A percentile compares a stretch with the other conserved stretches of the same genome.
Evolutionary conservation across 1,139 yeast species (phyloP).

Genomic region (Blastobotrys buckinghamii): DNA sequence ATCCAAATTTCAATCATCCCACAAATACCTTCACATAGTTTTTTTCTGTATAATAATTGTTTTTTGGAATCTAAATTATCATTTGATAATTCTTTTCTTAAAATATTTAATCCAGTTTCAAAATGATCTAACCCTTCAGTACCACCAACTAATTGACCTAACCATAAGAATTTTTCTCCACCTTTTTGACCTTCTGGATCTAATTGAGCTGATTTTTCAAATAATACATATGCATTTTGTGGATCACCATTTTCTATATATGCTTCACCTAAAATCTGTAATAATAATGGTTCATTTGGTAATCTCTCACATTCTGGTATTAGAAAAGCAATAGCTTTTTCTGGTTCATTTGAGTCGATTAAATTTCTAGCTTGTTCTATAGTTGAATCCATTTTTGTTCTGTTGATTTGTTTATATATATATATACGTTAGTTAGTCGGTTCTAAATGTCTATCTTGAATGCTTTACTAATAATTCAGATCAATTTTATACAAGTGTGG

Average conservation of each 20-base stretch:
- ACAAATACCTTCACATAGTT: conserved; percentile 68
- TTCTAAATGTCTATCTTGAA: no score
- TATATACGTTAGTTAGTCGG: no score
- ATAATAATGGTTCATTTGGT: conserved; percentile 12
- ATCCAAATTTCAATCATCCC: conserved; percentile 95
- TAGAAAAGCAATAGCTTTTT: conserved; percentile 19
- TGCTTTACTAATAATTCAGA: no score
- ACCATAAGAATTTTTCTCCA: conserved; percentile 74
- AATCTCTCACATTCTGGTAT: conserved; percentile 11
- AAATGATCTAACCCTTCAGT: conserved; percentile 62
- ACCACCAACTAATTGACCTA: conserved; percentile 91
- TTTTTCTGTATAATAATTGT: conserved; percentile 36
- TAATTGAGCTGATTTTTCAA: conserved; percentile 56
- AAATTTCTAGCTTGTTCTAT: conserved; percentile 16
- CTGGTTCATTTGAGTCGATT: conserved; percentile 22
- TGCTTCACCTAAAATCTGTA: conserved; percentile 63
- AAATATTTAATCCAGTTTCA: conserved; percentile 54
- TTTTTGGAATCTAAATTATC: conserved; percentile 10
- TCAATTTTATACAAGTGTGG: no score
- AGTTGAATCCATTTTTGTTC: conserved; percentile 8
- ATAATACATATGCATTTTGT: conserved; percentile 65
- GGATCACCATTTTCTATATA: conserved; percentile 73
- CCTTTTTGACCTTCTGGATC: conserved; percentile 67
- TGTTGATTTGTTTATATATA: no score
- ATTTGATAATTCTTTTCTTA: conserved; percentile 39